Percentiles rank a stretch among this genome's conserved stretches.
Evolutionary conservation across 202 grass and related monocot genomes (phyloP).

Genomic region (Zoysia matrella): DNA sequence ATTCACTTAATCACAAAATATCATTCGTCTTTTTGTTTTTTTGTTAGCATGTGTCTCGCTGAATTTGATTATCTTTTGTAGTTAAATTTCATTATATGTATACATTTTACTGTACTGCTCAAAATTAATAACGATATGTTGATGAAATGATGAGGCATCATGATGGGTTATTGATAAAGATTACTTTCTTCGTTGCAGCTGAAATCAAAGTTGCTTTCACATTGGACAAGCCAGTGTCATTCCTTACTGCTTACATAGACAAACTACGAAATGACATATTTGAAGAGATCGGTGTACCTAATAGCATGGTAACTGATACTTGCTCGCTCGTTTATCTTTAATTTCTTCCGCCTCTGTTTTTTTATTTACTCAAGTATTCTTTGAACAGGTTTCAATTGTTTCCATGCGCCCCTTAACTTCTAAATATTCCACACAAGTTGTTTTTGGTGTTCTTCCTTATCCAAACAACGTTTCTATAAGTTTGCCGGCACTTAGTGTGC

Average conservation of each 20-base stretch:
- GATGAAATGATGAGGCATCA: not conserved
- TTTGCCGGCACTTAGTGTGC: slow-evolving; percentile 67
- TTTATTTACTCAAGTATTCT: slow-evolving; percentile 37
- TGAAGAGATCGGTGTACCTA: slow-evolving; percentile 76
- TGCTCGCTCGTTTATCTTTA: not conserved
- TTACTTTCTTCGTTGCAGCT: slow-evolving; percentile 54
- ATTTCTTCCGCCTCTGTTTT: not conserved
- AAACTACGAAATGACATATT: slow-evolving; percentile 76
- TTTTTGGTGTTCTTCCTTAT: slow-evolving; percentile 81
- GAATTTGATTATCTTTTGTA: not conserved
- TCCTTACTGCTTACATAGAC: slow-evolving; percentile 57
- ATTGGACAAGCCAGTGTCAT: slow-evolving; percentile 61
- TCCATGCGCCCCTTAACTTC: slow-evolving; percentile 60
- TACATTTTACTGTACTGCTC: slow-evolving; percentile 1
- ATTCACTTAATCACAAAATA: slow-evolving; percentile 2
- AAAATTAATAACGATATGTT: not conserved
- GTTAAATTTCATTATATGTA: not conserved
- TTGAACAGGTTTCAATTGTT: slow-evolving; percentile 68
- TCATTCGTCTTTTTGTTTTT: slow-evolving; percentile 7
- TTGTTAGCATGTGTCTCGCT: slow-evolving; percentile 1
- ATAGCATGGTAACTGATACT: slow-evolving; percentile 62
- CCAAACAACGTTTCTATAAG: slow-evolving; percentile 72
- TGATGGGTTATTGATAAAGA: slow-evolving; percentile 30
- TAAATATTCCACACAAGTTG: slow-evolving; percentile 64
- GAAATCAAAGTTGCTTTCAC: slow-evolving; percentile 70